These are phyloP conservation scores for Dendrobium nobile DNA, from an alignment of 106 monocot genomes.

Conservation along the genomic window DNA sequence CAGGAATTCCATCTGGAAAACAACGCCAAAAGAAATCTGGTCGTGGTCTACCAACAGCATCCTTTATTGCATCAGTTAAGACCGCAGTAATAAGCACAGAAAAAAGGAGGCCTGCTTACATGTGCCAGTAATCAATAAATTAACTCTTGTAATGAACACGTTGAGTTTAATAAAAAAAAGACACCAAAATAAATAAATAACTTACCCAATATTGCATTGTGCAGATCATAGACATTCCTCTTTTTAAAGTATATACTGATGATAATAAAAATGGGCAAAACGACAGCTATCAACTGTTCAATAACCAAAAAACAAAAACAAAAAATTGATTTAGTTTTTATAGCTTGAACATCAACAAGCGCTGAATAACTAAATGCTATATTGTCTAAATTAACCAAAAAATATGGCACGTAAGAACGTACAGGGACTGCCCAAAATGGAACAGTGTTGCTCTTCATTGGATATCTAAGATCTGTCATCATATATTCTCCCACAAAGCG, in stretches of 20 bases:
- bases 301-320: not conserved
- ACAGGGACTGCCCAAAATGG: slow-evolving; percentile 76
- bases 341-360: not conserved
- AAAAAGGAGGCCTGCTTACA: slow-evolving; percentile 42
- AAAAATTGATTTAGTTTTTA: not conserved
- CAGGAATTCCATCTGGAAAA: slow-evolving; percentile 57
- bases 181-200: slow-evolving; percentile 4
- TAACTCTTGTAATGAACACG: not conserved
- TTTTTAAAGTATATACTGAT: slow-evolving; percentile 42
- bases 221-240: slow-evolving; percentile 71
- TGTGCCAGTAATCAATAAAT: not conserved
- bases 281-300: slow-evolving; percentile 36
- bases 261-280: slow-evolving; percentile 39
- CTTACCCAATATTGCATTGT: slow-evolving; percentile 67
- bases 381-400: not conserved
- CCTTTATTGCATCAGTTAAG: slow-evolving; percentile 66
- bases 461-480: slow-evolving; percentile 65
- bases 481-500: slow-evolving; percentile 61
- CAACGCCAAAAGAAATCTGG: slow-evolving; percentile 81
- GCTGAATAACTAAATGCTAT: not conserved
- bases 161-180: not conserved
- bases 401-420: not conserved
- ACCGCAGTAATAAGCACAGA: slow-evolving; percentile 64
- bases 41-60: slow-evolving; percentile 63
- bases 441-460: slow-evolving; percentile 47